Evolutionary conservation across 257 asterid species (phyloP).

Genomic region (Fraxinus cuspidata): DNA sequence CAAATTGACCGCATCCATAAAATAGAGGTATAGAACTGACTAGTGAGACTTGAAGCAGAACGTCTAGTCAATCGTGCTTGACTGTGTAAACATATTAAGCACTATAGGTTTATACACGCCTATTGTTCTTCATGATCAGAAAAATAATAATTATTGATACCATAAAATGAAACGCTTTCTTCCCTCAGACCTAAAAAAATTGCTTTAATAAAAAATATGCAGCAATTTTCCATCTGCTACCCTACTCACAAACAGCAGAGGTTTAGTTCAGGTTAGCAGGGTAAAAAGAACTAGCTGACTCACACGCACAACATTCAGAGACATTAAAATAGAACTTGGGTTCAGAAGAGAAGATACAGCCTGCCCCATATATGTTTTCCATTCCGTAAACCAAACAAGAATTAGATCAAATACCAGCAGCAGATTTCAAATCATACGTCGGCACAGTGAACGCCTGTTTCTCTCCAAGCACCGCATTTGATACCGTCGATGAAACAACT

Average conservation of each 20-base stretch:
- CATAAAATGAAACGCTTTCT: not conserved
- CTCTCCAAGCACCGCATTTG: slow-evolving; percentile 98
- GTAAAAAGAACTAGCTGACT: too few species aligned
- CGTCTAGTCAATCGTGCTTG: not conserved
- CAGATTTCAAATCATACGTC: slow-evolving; percentile 99
- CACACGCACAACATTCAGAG: slow-evolving; percentile 3
- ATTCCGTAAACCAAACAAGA: slow-evolving; percentile 44
- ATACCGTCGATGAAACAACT: slow-evolving; percentile 94
- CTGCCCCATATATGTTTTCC: slow-evolving; percentile 19
- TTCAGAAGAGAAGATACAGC: slow-evolving; percentile 21
- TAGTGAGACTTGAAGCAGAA: not conserved
- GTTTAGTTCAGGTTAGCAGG: too few species aligned
- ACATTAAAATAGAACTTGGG: slow-evolving; percentile 13
- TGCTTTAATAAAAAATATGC: not conserved
- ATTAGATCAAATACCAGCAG: slow-evolving; percentile 95
- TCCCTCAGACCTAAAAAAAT: slow-evolving; percentile 7
- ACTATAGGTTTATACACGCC: not conserved
- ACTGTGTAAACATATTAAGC: not conserved
- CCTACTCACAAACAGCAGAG: not conserved
- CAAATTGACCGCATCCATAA: too few species aligned
- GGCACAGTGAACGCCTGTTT: slow-evolving; percentile 99
- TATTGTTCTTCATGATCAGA: not conserved
- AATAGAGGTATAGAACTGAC: too few species aligned
- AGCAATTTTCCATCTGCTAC: slow-evolving; percentile 2
- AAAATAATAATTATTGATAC: slow-evolving; percentile 3